Evolutionary conservation across 2,329 filamentous ascomycete genomes (phyloP).

Genomic region (Cordyceps tenuipes): DNA sequence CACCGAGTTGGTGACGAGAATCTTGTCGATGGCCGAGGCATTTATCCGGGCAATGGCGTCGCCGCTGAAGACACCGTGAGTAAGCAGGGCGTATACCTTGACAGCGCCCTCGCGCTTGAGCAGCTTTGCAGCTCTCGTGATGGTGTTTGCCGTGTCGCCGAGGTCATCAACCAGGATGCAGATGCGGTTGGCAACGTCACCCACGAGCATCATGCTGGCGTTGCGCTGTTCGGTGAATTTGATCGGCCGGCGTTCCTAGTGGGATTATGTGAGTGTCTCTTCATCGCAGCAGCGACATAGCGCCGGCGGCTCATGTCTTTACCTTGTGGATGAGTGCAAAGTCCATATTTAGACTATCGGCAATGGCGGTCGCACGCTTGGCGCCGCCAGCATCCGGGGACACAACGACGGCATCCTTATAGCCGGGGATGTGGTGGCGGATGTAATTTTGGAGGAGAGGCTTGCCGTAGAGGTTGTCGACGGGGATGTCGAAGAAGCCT

Average conservation of each 20-base stretch:
- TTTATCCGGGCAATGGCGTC: slow-evolving; percentile 94
- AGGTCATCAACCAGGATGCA: slow-evolving; percentile 92
- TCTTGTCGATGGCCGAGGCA: slow-evolving; percentile 83
- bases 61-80: slow-evolving; percentile 89
- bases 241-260: slow-evolving; percentile 77
- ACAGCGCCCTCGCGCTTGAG: slow-evolving; percentile 92
- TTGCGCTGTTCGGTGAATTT: slow-evolving; percentile 84
- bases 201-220: slow-evolving; percentile 91
- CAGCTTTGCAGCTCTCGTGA: slow-evolving; percentile 92
- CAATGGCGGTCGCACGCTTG: slow-evolving; percentile 91
- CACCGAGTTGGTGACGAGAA: slow-evolving; percentile 92
- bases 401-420: slow-evolving; percentile 81
- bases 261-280: slow-evolving; percentile 15
- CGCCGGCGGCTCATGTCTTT: slow-evolving; percentile 15
- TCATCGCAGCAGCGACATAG: slow-evolving; percentile 7
- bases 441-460: slow-evolving; percentile 64
- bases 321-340: slow-evolving; percentile 98
- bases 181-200: slow-evolving; percentile 70
- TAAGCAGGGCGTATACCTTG: slow-evolving; percentile 83
- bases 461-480: slow-evolving; percentile 91
- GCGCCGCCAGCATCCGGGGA: slow-evolving; percentile 94
- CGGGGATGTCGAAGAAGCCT: slow-evolving; percentile 97
- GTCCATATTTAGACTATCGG: slow-evolving; percentile 84
- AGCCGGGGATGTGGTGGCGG: slow-evolving; percentile 75
- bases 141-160: slow-evolving; percentile 93